Percentiles rank a stretch among this genome's conserved stretches.
Conservation (phyloP, 2,329 filamentous ascomycete species). For the Neofusicoccum ribis region DNA sequence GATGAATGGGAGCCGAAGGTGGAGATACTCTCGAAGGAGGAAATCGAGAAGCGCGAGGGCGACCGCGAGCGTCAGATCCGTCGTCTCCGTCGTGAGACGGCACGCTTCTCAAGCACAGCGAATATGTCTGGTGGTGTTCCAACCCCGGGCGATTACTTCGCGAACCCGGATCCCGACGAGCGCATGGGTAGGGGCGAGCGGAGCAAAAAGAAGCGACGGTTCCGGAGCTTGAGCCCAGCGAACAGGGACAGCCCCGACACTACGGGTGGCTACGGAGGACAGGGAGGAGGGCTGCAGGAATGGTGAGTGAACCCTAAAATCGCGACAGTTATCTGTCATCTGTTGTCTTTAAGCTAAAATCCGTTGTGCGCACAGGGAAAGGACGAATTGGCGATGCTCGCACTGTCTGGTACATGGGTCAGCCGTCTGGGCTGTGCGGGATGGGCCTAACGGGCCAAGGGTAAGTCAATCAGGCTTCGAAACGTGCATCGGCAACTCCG, state of each 20-base stretch:
- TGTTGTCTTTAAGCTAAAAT: constrained; percentile 17
- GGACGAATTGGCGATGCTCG: constrained; percentile 79
- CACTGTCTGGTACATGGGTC: constrained; percentile 88
- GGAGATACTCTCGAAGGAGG: constrained; percentile 77
- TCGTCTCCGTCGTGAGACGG: constrained; percentile 83
- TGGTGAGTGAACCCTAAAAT: constrained; percentile 30
- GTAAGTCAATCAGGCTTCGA: constrained; percentile 54
- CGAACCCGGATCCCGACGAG: constrained; percentile 64
- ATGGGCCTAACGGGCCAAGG: constrained; percentile 81
- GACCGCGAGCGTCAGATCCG: constrained; percentile 90
- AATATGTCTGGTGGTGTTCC: constrained; percentile 78
- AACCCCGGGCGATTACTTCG: constrained; percentile 59
- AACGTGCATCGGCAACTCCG: not conserved
- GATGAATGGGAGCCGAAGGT: constrained; percentile 55
- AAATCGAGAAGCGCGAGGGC: constrained; percentile 95
- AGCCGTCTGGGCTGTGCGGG: constrained; percentile 90
- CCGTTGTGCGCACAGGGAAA: constrained; percentile 55
- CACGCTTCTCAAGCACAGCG: constrained; percentile 82
- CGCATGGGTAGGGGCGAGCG: constrained; percentile 88
- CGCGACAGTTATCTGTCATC: not conserved
- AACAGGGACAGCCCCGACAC: constrained; percentile 79
- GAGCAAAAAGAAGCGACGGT: constrained; percentile 92
- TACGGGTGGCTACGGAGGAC: constrained; percentile 67
- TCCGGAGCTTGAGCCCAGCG: constrained; percentile 81
- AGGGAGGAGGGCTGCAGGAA: constrained; percentile 57